A percentile compares a stretch with the other conserved stretches of the same genome.
Conservation (phyloP, 2,329 filamentous ascomycete genomes). For the Exophiala xenobiotica region DNA sequence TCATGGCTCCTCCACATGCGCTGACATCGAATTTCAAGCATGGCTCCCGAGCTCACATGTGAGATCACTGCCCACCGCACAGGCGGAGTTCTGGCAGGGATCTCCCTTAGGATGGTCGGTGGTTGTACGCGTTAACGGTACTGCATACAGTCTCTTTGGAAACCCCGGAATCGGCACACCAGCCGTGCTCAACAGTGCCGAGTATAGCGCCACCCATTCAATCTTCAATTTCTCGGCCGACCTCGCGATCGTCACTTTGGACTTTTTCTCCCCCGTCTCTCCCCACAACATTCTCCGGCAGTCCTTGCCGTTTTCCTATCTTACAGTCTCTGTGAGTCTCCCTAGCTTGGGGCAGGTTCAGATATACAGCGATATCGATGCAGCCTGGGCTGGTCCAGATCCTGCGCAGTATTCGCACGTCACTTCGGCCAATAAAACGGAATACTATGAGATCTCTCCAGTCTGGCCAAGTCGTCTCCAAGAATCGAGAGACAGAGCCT, state of each 20-base stretch:
- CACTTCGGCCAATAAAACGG: slow-evolving; percentile 35
- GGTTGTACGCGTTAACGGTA: slow-evolving; percentile 43
- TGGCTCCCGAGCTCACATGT: slow-evolving; percentile 46
- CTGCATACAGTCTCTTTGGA: slow-evolving; percentile 43
- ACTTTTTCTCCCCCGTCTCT: slow-evolving; percentile 48
- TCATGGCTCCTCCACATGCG: not conserved
- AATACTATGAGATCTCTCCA: slow-evolving; percentile 34
- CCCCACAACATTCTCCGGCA: slow-evolving; percentile 44
- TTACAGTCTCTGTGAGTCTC: slow-evolving; percentile 39
- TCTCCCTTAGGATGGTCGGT: slow-evolving; percentile 44
- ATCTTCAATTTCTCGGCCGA: slow-evolving; percentile 42
- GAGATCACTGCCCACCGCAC: slow-evolving; percentile 38
- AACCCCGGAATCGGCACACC: slow-evolving; percentile 34
- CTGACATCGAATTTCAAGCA: slow-evolving; percentile 22
- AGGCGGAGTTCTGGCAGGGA: slow-evolving; percentile 47
- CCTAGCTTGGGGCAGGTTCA: slow-evolving; percentile 35
- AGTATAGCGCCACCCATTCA: slow-evolving; percentile 46
- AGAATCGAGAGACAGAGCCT: slow-evolving; percentile 40
- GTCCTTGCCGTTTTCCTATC: slow-evolving; percentile 46
- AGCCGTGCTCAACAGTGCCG: slow-evolving; percentile 35
- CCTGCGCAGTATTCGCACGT: slow-evolving; percentile 31
- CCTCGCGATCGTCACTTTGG: slow-evolving; percentile 37
- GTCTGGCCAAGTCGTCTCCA: slow-evolving; percentile 38
- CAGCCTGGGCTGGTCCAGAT: slow-evolving; percentile 42
- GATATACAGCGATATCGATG: slow-evolving; percentile 46